Conservation (phyloP, 2,329 filamentous ascomycete species). For the Epichloe scottii region DNA sequence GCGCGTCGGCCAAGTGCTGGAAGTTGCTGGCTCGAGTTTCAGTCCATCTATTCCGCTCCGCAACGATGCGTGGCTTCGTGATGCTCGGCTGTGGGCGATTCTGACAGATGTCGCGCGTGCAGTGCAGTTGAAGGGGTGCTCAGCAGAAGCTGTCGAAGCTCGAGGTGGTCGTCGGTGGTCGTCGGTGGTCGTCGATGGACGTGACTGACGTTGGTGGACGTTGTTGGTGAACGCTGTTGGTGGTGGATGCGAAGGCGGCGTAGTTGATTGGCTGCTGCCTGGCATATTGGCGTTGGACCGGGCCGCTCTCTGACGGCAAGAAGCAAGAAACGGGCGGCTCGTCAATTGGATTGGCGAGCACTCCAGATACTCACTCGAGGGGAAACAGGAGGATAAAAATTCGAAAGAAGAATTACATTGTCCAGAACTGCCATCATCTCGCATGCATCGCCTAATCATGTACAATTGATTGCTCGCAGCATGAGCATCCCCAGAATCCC, state of each 20-base stretch:
- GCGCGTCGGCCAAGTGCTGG: conserved; percentile 4
- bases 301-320: background rate
- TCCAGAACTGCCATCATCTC: background rate
- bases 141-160: background rate
- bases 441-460: background rate
- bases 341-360: no score
- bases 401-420: no score
- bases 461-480: background rate
- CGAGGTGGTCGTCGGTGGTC: background rate
- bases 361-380: no score
- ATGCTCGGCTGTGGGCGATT: background rate
- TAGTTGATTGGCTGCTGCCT: background rate
- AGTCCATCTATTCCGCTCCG: background rate
- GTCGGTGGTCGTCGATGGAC: background rate
- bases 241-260: background rate
- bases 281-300: background rate
- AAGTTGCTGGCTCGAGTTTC: background rate
- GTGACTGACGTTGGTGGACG: background rate
- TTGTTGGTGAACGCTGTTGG: background rate
- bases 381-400: no score
- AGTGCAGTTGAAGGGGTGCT: background rate
- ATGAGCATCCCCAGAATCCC: conserved; percentile 7
- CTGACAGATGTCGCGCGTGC: conserved; percentile 1
- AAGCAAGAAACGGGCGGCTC: background rate
- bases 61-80: background rate